Evolutionary conservation across 768 basidiomycete species (phyloP).

Genomic region (Collybiopsis confluens): DNA sequence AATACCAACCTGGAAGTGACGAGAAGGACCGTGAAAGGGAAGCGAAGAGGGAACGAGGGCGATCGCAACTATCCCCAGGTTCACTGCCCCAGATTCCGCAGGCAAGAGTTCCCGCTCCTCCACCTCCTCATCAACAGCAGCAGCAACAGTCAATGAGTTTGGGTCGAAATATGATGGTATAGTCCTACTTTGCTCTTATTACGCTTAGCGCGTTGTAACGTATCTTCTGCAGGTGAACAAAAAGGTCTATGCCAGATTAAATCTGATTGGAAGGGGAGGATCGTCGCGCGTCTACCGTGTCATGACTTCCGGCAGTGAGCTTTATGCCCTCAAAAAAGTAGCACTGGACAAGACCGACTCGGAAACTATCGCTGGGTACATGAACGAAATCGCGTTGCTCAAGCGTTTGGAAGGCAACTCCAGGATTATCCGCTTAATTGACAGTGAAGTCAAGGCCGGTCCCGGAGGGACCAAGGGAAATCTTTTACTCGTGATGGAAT

Average conservation of each 20-base stretch:
- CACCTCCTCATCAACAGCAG: slow-evolving; percentile 10
- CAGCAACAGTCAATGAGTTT: slow-evolving; percentile 8
- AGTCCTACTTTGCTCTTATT: too few relatives aligned
- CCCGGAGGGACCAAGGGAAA: slow-evolving; percentile 69
- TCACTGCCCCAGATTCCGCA: slow-evolving; percentile 26
- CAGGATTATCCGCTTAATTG: slow-evolving; percentile 86
- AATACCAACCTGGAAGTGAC: slow-evolving; percentile 2
- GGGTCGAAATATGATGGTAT: slow-evolving; percentile 34
- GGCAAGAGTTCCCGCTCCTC: neutral
- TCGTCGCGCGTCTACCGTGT: slow-evolving; percentile 96
- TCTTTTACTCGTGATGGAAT: slow-evolving; percentile 91
- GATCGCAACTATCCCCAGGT: slow-evolving; percentile 20
- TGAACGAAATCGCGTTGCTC: slow-evolving; percentile 93
- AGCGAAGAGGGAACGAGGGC: slow-evolving; percentile 1
- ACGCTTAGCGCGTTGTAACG: neutral
- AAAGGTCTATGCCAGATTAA: slow-evolving; percentile 77
- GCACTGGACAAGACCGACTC: slow-evolving; percentile 83
- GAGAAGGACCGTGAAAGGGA: slow-evolving; percentile 6
- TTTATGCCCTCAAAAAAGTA: slow-evolving; percentile 92
- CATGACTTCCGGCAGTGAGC: slow-evolving; percentile 65
- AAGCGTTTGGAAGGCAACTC: slow-evolving; percentile 93
- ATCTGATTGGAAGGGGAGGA: slow-evolving; percentile 90
- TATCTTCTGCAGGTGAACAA: slow-evolving; percentile 60
- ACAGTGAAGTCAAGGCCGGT: slow-evolving; percentile 79
- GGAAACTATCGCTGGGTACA: slow-evolving; percentile 88